These are phyloP conservation scores for Coemansia nantahalensis DNA, from an alignment of 192 early-diverging fungal species.

Conservation along the genomic window DNA sequence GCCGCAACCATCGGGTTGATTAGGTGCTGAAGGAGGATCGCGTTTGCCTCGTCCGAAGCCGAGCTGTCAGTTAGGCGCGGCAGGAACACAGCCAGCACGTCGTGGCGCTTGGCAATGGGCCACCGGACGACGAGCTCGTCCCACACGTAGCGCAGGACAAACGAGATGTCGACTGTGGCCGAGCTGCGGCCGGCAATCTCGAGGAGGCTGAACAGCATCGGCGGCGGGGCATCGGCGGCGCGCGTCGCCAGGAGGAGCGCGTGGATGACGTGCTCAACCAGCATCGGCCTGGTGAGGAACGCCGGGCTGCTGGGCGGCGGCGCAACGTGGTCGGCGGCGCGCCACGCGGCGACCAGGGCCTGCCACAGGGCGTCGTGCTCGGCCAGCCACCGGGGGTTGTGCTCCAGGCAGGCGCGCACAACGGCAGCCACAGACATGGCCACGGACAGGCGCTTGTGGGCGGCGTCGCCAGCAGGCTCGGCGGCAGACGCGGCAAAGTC, in stretches of 20 bases:
- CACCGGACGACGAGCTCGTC: conserved; percentile 57
- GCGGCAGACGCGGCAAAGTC: conserved; percentile 15
- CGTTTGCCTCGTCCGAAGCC: conserved; percentile 64
- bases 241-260: conserved; percentile 35
- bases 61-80: conserved; percentile 62
- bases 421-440: conserved; percentile 25
- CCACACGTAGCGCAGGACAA: conserved; percentile 44
- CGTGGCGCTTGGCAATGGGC: conserved; percentile 61
- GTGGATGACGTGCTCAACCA: conserved; percentile 32
- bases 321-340: conserved; percentile 3
- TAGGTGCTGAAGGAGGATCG: conserved; percentile 71
- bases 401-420: conserved; percentile 22
- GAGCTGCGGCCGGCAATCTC: conserved; percentile 42
- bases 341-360: conserved; percentile 26
- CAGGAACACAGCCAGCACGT: conserved; percentile 59
- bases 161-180: conserved; percentile 29
- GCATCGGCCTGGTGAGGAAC: conserved; percentile 23
- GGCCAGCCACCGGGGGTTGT: conserved; percentile 35
- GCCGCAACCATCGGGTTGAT: conserved; percentile 76
- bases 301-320: conserved; percentile 13
- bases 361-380: conserved; percentile 29
- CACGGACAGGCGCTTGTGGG: conserved; percentile 30
- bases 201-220: conserved; percentile 40
- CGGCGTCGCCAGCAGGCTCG: neutral
- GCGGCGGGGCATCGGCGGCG: conserved; percentile 27